Evolutionary conservation across 2,329 filamentous ascomycete genomes (phyloP).

Genomic region (Tolypocladium tropicale): DNA sequence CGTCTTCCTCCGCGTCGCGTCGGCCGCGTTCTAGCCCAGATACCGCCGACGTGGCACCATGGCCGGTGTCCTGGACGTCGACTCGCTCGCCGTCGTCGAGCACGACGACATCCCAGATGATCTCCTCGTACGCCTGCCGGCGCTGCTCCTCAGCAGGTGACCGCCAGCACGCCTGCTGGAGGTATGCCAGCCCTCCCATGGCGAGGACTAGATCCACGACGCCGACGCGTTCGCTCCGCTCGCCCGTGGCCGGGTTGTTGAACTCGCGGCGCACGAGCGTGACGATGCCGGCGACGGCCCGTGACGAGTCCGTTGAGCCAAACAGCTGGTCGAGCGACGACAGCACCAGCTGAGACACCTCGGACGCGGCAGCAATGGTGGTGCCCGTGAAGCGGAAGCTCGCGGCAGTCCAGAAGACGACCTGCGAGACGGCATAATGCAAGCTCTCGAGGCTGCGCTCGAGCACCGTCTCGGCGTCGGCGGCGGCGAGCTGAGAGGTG

Average conservation of each 20-base stretch:
- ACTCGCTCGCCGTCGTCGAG: conserved; percentile 47
- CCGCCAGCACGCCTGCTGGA: conserved; percentile 47
- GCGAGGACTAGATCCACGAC: conserved; percentile 52
- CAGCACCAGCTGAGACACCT: conserved; percentile 47
- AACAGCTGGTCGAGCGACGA: conserved; percentile 53
- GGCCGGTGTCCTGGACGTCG: conserved; percentile 33
- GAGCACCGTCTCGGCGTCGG: conserved; percentile 45
- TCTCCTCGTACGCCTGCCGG: conserved; percentile 39
- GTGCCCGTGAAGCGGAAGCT: conserved; percentile 49
- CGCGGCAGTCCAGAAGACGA: conserved; percentile 51
- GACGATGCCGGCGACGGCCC: conserved; percentile 57
- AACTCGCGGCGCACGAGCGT: conserved; percentile 55
- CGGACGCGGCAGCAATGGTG: conserved; percentile 42
- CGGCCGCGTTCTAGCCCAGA: not conserved
- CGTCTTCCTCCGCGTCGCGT: conserved; percentile 19
- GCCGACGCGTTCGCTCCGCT: conserved; percentile 47
- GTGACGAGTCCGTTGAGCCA: conserved; percentile 58
- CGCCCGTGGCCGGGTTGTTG: conserved; percentile 49
- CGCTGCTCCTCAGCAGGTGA: conserved; percentile 38
- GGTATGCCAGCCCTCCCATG: conserved; percentile 48
- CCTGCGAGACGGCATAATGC: conserved; percentile 45
- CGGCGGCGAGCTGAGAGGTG: conserved; percentile 33
- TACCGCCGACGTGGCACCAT: conserved; percentile 2
- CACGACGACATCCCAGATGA: conserved; percentile 58
- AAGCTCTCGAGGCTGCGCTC: conserved; percentile 46